Percentiles rank a stretch among this genome's conserved stretches.
Conservation (phyloP, 2,329 filamentous ascomycete genomes). For the Nemania sp. region DNA sequence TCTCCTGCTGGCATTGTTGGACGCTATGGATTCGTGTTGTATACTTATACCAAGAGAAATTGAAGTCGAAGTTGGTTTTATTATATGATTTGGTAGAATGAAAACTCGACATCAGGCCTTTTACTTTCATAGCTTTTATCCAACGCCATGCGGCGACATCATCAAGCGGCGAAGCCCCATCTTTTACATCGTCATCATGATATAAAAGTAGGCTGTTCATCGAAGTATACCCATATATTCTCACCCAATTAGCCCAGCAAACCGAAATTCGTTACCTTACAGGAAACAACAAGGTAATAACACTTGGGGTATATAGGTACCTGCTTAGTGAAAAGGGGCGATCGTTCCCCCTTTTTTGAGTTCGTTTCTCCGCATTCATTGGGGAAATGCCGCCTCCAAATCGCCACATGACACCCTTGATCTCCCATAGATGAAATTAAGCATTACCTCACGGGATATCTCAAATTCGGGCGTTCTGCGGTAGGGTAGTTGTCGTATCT, state of each 20-base stretch:
- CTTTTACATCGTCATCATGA: conserved; percentile 18
- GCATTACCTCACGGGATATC: too few species aligned
- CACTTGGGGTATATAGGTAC: too few species aligned
- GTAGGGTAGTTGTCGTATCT: too few species aligned
- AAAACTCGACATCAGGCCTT: background rate
- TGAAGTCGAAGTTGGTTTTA: background rate
- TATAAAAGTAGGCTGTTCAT: background rate
- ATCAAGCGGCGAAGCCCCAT: background rate
- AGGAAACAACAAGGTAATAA: too few species aligned
- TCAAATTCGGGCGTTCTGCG: background rate
- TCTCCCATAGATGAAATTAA: too few species aligned
- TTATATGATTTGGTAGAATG: background rate
- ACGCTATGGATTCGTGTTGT: background rate
- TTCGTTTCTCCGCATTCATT: background rate
- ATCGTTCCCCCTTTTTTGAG: too few species aligned
- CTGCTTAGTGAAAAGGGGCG: too few species aligned
- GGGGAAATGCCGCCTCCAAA: background rate
- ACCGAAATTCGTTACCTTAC: background rate
- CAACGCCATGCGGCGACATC: background rate
- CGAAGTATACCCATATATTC: background rate
- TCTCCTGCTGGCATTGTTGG: conserved; percentile 15
- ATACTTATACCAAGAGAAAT: background rate
- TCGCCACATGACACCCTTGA: background rate
- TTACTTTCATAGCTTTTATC: background rate
- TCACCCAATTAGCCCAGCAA: background rate